Evolutionary conservation across 805 yeast genomes (phyloP).

Genomic region (Ogataea pignaliae): DNA sequence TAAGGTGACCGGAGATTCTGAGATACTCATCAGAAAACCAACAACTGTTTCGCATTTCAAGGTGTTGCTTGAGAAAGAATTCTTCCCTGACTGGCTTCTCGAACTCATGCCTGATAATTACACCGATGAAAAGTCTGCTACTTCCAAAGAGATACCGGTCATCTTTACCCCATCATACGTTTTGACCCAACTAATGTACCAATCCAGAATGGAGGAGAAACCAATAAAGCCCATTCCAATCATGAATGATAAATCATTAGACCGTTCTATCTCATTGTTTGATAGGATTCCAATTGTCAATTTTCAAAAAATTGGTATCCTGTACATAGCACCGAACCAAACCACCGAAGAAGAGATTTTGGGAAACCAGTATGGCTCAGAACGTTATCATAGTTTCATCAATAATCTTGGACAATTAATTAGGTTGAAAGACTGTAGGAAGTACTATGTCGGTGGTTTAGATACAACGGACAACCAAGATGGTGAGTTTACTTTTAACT

Average conservation of each 20-base stretch:
- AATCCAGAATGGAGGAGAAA: conserved; percentile 4
- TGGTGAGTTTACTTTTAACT: conserved; percentile 70
- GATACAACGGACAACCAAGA: conserved; percentile 66
- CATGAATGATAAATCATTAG: conserved; percentile 30
- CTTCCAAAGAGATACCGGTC: conserved; percentile 13
- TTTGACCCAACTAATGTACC: conserved; percentile 16
- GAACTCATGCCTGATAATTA: conserved; percentile 8
- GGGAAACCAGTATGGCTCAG: conserved; percentile 60
- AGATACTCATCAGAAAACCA: conserved; percentile 55
- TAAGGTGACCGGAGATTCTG: conserved; percentile 45
- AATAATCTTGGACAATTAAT: conserved; percentile 55
- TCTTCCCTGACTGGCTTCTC: conserved; percentile 27
- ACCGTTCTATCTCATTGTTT: conserved; percentile 54
- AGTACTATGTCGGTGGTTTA: conserved; percentile 70
- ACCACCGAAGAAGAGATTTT: conserved; percentile 58
- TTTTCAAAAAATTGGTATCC: conserved; percentile 71
- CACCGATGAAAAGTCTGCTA: background rate
- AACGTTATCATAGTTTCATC: conserved; percentile 55
- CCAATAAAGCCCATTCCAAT: conserved; percentile 15
- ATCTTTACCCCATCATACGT: conserved; percentile 20
- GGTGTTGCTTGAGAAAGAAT: conserved; percentile 37
- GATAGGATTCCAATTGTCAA: conserved; percentile 77
- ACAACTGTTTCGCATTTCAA: conserved; percentile 54
- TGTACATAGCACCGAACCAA: conserved; percentile 72
- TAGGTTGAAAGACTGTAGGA: conserved; percentile 48